phyloP scores from a whole-genome alignment of 805 yeast species.

The Pichia nakasei region DNA sequence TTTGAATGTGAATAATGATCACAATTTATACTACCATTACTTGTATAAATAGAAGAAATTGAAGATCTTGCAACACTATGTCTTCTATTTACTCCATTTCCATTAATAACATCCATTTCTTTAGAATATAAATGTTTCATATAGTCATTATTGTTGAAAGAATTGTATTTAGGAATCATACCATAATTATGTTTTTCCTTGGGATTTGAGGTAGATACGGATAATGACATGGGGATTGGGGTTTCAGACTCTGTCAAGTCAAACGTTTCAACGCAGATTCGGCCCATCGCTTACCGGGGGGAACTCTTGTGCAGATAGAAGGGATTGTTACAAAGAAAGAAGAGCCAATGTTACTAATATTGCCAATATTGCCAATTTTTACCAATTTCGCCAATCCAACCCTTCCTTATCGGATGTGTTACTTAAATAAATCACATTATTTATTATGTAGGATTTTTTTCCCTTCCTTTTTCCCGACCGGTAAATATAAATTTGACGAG shows the following conservation, averaged over 20 bases:
- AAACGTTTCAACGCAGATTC: conserved; percentile 2
- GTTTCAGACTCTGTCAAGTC: background rate
- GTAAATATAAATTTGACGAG: too few species aligned
- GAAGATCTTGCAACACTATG: conserved; percentile 9
- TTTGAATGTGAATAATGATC: background rate
- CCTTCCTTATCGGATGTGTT: too few species aligned
- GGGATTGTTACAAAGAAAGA: too few species aligned
- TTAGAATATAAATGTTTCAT: too few species aligned
- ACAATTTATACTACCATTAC: background rate
- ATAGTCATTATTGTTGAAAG: background rate
- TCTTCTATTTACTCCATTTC: background rate
- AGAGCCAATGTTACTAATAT: too few species aligned
- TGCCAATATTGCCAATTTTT: too few species aligned
- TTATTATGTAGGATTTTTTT: too few species aligned
- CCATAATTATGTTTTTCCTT: background rate
- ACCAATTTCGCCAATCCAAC: too few species aligned
- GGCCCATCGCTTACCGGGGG: conserved; percentile 3
- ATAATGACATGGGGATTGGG: background rate
- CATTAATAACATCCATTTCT: background rate
- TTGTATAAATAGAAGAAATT: conserved; percentile 12
- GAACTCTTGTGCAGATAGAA: too few species aligned
- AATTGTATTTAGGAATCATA: too few species aligned
- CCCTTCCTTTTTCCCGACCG: too few species aligned
- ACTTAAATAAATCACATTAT: too few species aligned
- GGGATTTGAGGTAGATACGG: background rate